phyloP scores from a whole-genome alignment of 2,329 filamentous ascomycete genomes.

The Camillea tinctor region DNA sequence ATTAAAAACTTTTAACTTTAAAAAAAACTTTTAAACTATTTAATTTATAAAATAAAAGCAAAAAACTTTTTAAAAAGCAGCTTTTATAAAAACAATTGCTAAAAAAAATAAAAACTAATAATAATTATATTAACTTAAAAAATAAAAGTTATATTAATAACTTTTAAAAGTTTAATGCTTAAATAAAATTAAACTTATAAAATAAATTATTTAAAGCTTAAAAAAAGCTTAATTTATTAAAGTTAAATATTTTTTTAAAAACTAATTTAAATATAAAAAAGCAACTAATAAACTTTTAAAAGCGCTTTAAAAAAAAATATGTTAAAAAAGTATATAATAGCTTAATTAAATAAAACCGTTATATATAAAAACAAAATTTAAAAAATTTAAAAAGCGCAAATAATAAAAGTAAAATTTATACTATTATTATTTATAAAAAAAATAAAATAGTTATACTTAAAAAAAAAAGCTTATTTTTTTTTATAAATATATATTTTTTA shows the following conservation, averaged over 20 bases:
- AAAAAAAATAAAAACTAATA: not conserved
- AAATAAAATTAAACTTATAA: not conserved
- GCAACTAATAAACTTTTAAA: not conserved
- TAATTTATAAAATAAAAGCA: not conserved
- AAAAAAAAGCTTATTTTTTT: not conserved
- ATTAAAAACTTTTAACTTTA: constrained; percentile 1
- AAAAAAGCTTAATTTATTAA: not conserved
- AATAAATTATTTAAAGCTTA: not conserved
- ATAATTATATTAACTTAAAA: not conserved
- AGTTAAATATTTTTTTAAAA: not conserved
- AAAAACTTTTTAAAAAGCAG: not conserved
- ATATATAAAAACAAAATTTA: not conserved
- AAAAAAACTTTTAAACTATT: not conserved
- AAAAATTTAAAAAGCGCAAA: not conserved
- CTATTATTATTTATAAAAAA: not conserved
- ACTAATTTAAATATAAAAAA: too few relatives aligned
- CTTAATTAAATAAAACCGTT: not conserved
- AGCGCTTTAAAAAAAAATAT: not conserved
- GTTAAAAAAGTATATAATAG: not conserved
- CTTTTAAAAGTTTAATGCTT: not conserved
- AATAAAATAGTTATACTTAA: not conserved
- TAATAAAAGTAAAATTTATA: not conserved
- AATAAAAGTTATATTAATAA: not conserved
- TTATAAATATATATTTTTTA: not conserved
- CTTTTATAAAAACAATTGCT: not conserved